A percentile compares a stretch with the other conserved stretches of the same genome.
Conservation (phyloP, 1,139 yeast genomes). For the Kodamaea fungicola region DNA sequence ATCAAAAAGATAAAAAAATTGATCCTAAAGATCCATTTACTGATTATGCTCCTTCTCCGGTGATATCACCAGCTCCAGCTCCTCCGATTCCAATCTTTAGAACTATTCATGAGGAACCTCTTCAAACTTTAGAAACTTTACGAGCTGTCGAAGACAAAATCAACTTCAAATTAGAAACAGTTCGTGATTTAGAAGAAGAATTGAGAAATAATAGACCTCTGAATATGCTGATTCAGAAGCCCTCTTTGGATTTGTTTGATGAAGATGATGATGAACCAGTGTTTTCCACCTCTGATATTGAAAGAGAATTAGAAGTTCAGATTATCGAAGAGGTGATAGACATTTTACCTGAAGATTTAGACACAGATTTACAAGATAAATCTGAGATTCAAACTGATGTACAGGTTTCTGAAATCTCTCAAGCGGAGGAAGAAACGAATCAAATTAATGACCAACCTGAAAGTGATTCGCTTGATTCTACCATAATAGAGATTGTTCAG, state of each 20-base stretch:
- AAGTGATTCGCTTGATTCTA: no score
- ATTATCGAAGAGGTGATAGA: background rate
- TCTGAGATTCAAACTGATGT: background rate
- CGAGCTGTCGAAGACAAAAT: slow-evolving; percentile 31
- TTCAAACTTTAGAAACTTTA: slow-evolving; percentile 24
- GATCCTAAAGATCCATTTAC: background rate
- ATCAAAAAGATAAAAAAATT: background rate
- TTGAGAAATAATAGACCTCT: slow-evolving; percentile 6
- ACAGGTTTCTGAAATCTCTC: background rate
- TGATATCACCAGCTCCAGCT: slow-evolving; percentile 12
- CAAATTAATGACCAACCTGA: no score
- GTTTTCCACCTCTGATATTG: slow-evolving; percentile 1
- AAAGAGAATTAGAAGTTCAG: background rate
- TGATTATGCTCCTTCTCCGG: background rate
- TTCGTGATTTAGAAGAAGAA: slow-evolving; percentile 26
- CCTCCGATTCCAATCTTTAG: slow-evolving; percentile 24
- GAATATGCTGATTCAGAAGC: slow-evolving; percentile 1
- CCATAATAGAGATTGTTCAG: background rate
- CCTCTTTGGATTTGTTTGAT: slow-evolving; percentile 2
- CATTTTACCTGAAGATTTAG: background rate
- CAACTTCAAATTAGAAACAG: slow-evolving; percentile 30
- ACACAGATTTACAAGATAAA: background rate
- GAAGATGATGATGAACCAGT: background rate
- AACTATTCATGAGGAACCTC: slow-evolving; percentile 35
- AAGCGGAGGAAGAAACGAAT: no score